Evolutionary conservation across 148 eudicot genomes (phyloP).

Genomic region (Silene uniflora): DNA sequence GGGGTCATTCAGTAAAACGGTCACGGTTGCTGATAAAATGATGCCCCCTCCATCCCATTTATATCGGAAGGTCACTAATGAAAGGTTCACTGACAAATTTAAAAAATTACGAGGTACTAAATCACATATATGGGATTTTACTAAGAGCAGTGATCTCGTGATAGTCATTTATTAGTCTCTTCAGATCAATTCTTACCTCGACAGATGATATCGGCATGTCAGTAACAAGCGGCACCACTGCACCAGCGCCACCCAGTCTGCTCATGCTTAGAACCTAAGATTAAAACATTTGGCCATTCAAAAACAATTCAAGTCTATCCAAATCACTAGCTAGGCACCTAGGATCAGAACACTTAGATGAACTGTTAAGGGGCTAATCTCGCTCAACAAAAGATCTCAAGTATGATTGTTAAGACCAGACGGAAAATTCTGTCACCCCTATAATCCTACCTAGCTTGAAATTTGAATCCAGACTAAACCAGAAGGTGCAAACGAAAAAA

Average conservation of each 20-base stretch:
- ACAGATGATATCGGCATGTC: constrained; percentile 59
- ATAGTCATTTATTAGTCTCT: neutral
- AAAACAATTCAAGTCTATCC: neutral
- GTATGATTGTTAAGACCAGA: neutral
- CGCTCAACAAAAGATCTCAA: neutral
- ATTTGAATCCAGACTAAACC: neutral
- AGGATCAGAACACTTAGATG: neutral
- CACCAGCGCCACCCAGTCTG: constrained; percentile 76
- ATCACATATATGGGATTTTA: neutral
- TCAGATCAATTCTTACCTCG: constrained; percentile 39
- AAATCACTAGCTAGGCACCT: constrained; percentile 14
- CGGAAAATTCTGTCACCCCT: neutral
- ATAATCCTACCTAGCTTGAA: neutral
- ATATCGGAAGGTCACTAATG: too few species aligned
- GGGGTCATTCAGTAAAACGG: neutral
- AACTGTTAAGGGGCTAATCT: neutral
- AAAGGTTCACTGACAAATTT: too few species aligned
- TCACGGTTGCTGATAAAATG: neutral
- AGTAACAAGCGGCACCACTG: constrained; percentile 67
- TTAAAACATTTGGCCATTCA: constrained; percentile 13
- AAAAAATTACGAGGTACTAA: neutral
- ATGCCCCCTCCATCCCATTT: too few species aligned
- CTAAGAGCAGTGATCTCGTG: neutral
- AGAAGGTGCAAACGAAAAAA: neutral
- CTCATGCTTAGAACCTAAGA: constrained; percentile 73